A percentile compares a stretch with the other conserved stretches of the same genome.
Evolutionary conservation across 305 asterid species (phyloP).

Genomic region (Fraxinus floribunda): DNA sequence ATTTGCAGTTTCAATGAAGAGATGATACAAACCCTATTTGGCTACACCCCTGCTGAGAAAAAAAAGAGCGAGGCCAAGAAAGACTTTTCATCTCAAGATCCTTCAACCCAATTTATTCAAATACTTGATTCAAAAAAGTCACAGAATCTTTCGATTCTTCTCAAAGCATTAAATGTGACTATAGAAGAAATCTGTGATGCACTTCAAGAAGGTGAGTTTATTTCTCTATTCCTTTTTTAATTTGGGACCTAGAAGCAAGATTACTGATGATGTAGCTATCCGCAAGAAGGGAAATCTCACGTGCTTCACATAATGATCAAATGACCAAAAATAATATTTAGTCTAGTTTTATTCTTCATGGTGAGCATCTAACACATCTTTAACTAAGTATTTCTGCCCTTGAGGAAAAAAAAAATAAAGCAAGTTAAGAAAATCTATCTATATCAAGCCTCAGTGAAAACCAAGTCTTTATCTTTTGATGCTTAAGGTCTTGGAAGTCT

Average conservation of each 20-base stretch:
- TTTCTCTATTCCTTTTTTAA: slow-evolving; percentile 13
- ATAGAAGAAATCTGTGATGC: slow-evolving; percentile 70
- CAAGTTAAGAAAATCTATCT: not conserved
- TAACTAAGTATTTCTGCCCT: not conserved
- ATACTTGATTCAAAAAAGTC: slow-evolving; percentile 70
- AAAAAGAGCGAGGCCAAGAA: slow-evolving; percentile 41
- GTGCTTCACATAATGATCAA: slow-evolving; percentile 1
- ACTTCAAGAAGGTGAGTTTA: slow-evolving; percentile 59
- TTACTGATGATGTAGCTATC: not conserved
- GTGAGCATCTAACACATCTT: not conserved
- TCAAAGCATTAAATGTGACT: slow-evolving; percentile 69
- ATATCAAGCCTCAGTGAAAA: slow-evolving; percentile 10
- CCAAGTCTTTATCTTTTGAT: not conserved
- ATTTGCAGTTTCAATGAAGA: slow-evolving; percentile 67
- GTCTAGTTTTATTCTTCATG: not conserved
- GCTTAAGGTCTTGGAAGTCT: not conserved
- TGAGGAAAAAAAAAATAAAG: not conserved
- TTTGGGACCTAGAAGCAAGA: not conserved
- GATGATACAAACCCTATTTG: slow-evolving; percentile 68
- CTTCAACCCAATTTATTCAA: slow-evolving; percentile 48
- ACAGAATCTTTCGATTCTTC: slow-evolving; percentile 70
- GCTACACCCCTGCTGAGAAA: slow-evolving; percentile 51
- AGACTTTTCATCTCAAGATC: slow-evolving; percentile 37
- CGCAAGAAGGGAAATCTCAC: not conserved
- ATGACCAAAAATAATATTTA: not conserved